A percentile compares a stretch with the other conserved stretches of the same genome.
Conservation (phyloP, 2,329 filamentous ascomycete species). For the Plenodomus tracheiphilus region DNA sequence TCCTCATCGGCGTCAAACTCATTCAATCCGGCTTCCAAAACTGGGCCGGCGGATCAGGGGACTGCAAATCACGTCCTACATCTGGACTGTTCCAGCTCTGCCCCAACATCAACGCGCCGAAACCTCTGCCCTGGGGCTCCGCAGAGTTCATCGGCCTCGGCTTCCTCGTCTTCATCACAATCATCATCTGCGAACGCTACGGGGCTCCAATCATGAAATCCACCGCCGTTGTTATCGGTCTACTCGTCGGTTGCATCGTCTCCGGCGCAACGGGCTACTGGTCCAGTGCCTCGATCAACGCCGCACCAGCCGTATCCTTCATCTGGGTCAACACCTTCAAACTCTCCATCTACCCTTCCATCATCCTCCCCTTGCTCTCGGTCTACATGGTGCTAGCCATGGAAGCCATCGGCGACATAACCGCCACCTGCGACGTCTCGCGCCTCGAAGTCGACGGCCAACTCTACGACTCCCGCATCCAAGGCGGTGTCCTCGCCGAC, state of each 20-base stretch:
- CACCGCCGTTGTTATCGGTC: conserved; percentile 72
- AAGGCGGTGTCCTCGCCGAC: conserved; percentile 78
- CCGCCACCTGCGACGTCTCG: conserved; percentile 79
- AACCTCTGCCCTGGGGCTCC: conserved; percentile 74
- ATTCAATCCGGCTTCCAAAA: conserved; percentile 72
- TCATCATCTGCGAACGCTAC: conserved; percentile 79
- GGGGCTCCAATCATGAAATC: conserved; percentile 85
- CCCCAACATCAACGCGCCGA: conserved; percentile 64
- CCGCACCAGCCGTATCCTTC: conserved; percentile 72
- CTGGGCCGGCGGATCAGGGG: conserved; percentile 76
- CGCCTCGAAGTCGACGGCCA: conserved; percentile 72
- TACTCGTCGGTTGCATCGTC: conserved; percentile 77
- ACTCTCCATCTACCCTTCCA: conserved; percentile 70
- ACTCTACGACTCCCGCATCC: conserved; percentile 74
- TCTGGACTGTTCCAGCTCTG: conserved; percentile 65
- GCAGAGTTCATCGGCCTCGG: conserved; percentile 78
- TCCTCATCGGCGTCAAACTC: conserved; percentile 73
- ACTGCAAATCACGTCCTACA: conserved; percentile 51
- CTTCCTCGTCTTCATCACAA: conserved; percentile 78
- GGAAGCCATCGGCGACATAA: conserved; percentile 80
- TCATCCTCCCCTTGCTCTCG: conserved; percentile 70
- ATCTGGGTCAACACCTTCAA: conserved; percentile 80
- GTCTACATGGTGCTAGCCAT: conserved; percentile 71
- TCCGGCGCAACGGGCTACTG: conserved; percentile 80
- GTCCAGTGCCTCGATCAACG: conserved; percentile 69